Conservation (phyloP, 1,284 basidiomycete species). For the Sporisorium iseilematis-ciliati region DNA sequence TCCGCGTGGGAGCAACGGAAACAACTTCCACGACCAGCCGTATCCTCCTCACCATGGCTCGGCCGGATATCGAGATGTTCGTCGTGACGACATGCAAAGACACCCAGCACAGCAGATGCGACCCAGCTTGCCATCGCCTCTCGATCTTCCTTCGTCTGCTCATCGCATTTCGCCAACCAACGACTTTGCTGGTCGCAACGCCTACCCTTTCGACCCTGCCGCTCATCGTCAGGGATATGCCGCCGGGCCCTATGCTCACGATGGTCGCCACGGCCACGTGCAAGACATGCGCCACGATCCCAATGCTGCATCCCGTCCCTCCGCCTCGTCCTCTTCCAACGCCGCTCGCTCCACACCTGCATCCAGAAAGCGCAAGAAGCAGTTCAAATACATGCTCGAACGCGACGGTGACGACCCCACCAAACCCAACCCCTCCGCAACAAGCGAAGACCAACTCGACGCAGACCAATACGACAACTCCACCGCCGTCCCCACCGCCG, state of each 20-base stretch:
- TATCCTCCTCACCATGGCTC: conserved; percentile 15
- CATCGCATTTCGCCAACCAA: conserved; percentile 10
- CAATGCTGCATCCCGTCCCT: background rate
- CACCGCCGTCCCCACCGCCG: background rate
- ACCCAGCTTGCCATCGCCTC: conserved; percentile 13
- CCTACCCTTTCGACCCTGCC: conserved; percentile 1
- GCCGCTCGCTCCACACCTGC: background rate
- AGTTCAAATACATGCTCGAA: conserved; percentile 56
- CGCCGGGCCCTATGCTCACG: background rate
- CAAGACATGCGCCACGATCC: background rate
- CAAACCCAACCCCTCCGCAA: conserved; percentile 7
- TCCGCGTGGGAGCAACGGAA: background rate
- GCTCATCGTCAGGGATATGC: conserved; percentile 6
- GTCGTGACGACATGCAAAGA: conserved; percentile 3
- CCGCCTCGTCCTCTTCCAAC: conserved; percentile 12
- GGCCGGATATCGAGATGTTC: conserved; percentile 3
- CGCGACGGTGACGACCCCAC: conserved; percentile 8
- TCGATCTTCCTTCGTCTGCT: background rate
- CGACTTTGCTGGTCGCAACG: conserved; percentile 4
- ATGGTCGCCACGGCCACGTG: background rate
- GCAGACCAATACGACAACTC: conserved; percentile 7
- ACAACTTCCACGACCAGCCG: background rate
- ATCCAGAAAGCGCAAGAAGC: conserved; percentile 46
- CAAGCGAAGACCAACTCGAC: conserved; percentile 18
- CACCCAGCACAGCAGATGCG: conserved; percentile 2